These are phyloP conservation scores for Clitopilus passeckerianus DNA, from an alignment of 768 basidiomycete species.

Conservation along the genomic window DNA sequence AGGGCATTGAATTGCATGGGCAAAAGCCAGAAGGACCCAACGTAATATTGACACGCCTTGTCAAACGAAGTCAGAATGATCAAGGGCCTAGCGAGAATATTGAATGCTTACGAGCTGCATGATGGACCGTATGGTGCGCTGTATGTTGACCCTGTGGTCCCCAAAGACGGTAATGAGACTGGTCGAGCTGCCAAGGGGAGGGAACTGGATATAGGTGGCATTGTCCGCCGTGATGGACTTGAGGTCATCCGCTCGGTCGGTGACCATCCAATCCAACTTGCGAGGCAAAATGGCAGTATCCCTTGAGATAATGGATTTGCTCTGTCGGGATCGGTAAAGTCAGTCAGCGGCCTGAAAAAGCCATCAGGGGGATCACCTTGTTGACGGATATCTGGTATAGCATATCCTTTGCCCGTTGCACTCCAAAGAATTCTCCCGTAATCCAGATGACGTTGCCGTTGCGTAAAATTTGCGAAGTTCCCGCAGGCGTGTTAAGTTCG, in stretches of 20 bases:
- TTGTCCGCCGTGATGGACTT: constrained; percentile 94
- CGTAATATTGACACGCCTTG: constrained; percentile 92
- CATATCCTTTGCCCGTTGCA: constrained; percentile 94
- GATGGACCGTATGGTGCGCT: constrained; percentile 87
- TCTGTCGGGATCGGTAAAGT: constrained; percentile 38
- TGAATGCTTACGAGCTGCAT: constrained; percentile 80
- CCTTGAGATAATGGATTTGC: constrained; percentile 83
- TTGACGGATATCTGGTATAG: constrained; percentile 79
- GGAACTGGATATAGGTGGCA: constrained; percentile 92
- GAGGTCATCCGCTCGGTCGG: constrained; percentile 92
- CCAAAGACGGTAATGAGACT: constrained; percentile 93
- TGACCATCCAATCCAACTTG: constrained; percentile 98
- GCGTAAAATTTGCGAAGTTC: constrained; percentile 40
- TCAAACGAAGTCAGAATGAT: not conserved
- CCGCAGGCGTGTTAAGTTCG: constrained; percentile 41
- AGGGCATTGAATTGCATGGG: constrained; percentile 92
- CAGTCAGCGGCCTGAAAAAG: constrained; percentile 1
- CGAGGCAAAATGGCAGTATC: constrained; percentile 94
- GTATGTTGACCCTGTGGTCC: constrained; percentile 90
- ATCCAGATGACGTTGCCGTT: constrained; percentile 87
- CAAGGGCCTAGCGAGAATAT: not conserved
- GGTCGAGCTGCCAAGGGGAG: constrained; percentile 86
- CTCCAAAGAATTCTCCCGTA: constrained; percentile 96
- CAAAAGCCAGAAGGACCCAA: constrained; percentile 96
- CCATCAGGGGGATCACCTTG: constrained; percentile 52